A percentile compares a stretch with the other conserved stretches of the same genome.
phyloP scores from a whole-genome alignment of 2,329 filamentous ascomycete species.

The Xylaria sp. region DNA sequence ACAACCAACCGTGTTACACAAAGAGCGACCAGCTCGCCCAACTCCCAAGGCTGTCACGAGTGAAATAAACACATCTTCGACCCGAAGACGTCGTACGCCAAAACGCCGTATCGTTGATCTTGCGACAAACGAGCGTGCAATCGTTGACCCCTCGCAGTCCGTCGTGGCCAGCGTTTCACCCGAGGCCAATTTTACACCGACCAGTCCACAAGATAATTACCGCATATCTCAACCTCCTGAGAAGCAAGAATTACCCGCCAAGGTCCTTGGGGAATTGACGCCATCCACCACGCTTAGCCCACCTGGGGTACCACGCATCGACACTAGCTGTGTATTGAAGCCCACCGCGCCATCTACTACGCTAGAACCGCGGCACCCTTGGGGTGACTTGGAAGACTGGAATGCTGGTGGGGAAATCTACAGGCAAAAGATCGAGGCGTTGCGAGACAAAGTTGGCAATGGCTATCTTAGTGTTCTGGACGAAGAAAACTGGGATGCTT shows the following conservation, averaged over 20 bases:
- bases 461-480: conserved; percentile 88
- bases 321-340: conserved; percentile 51
- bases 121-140: conserved; percentile 60
- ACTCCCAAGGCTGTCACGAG: conserved; percentile 63
- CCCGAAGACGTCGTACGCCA: conserved; percentile 67
- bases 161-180: conserved; percentile 36
- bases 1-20: conserved; percentile 65
- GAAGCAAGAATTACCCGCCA: conserved; percentile 47
- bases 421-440: conserved; percentile 84
- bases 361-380: conserved; percentile 48
- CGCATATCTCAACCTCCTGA: conserved; percentile 57
- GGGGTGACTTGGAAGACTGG: conserved; percentile 66
- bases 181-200: conserved; percentile 36
- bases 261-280: conserved; percentile 48
- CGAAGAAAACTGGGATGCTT: conserved; percentile 74
- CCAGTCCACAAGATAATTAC: conserved; percentile 52
- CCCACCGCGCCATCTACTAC: conserved; percentile 48
- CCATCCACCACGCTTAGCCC: conserved; percentile 44
- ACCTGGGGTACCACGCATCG: conserved; percentile 52
- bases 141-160: conserved; percentile 40
- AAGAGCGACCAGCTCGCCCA: conserved; percentile 61
- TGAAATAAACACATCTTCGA: conserved; percentile 67
- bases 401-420: conserved; percentile 80
- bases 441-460: conserved; percentile 85
- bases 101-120: conserved; percentile 74